Evolutionary conservation across 2,329 filamentous ascomycete species (phyloP), one percentile per base, ranked within the genome.

Genomic region (Dactylellina cionopaga): DNA sequence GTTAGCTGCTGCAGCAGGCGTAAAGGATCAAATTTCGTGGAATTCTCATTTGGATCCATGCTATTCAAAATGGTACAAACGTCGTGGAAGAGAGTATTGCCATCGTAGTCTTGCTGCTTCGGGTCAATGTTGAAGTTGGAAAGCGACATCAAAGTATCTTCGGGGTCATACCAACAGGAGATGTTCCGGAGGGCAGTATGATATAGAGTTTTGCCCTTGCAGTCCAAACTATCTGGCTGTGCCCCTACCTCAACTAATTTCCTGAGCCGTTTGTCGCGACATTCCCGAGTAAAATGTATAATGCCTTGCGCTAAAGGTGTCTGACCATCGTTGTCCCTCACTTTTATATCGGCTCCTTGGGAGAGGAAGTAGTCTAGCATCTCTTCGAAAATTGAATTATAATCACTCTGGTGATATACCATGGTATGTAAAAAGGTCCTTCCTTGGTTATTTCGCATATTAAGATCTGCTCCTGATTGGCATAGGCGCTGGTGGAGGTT

Each of bases 361-460:
- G 52, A 56, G 24, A 56, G 11, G 9, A 56, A 31, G 19, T 43
- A 56, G 3, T 52, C 11, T 11, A 43, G 22, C n/a, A 35, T 15
- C 9, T 29, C 13, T 15, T 35, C 37, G 22, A 41, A 44, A 2
- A 3, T 27, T 27, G n/a, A 24, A 22, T 15, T 51, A 10, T 51
- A 17, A 9, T 29, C 19, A 3, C 29, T 41, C 22, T 31, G 2
- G 13, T 29, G 10, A 2, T 13, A 15, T 13, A 51, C 44, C 22
- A 46, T 35, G 2, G 74, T 13, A 27, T 80, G 78, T 7, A 81
- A 49, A 1, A 79, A 75, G 1, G 76, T 78, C 15, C 13, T 31
- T 3, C 52, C 52, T 3, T 56, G 15, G 2, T 56, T 43, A 29
- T 56, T 44, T 29, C 52, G 52, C 17, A 41, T 7, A 15, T 56